Evolutionary conservation across 352 stramenopile genomes (phyloP), one percentile per base, ranked within the genome.

Genomic region (Phytopythium vexans): DNA sequence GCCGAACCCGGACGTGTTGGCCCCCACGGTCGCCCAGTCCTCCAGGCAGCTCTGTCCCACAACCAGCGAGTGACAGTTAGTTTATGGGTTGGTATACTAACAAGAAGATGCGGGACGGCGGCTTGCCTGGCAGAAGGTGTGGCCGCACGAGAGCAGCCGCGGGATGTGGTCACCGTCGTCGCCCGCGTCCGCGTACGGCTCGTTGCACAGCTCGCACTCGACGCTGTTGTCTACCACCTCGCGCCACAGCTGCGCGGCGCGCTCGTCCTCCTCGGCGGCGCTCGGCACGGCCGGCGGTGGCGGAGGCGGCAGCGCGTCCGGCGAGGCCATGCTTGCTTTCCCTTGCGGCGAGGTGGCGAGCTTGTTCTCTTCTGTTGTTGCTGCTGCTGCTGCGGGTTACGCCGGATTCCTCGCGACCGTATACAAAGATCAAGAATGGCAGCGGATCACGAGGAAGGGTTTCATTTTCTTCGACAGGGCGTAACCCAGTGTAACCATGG

Each of bases 121-220:
- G 55, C 43, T 60, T 65, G 87, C 81, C 75, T 94, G 79, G 59
- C 83, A 94, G 55, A 92, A 91, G 8, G 83, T 94, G 55, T 94
- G 83, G 32, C 83, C 83, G 61, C 83, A 94, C 12, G 56, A 63
- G 34, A 94, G 72, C 52, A 94, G 64, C 4, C 83, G 77, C 31
- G 83, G 83, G 38, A 88, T 70, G 54, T 91, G 83, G 42, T 72
- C 70, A 27, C 76, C 69, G 14, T 71, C 64, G 44, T 81, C 58
- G 51, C 82, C 69, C 41, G 76, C 66, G 47, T 92, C 79, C 43
- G 82, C 79, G 59, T 94, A 94, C 7, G 79, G 81, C 60, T 92
- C 78, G 66, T 94, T 92, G 64, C 83, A 94, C 27, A 94, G 67
- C 64, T 94, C 83, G 58, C 83, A 94, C 66, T 94, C 83, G 58